Conservation (phyloP, 257 asterid genomes). For the Solanum rostratum region DNA sequence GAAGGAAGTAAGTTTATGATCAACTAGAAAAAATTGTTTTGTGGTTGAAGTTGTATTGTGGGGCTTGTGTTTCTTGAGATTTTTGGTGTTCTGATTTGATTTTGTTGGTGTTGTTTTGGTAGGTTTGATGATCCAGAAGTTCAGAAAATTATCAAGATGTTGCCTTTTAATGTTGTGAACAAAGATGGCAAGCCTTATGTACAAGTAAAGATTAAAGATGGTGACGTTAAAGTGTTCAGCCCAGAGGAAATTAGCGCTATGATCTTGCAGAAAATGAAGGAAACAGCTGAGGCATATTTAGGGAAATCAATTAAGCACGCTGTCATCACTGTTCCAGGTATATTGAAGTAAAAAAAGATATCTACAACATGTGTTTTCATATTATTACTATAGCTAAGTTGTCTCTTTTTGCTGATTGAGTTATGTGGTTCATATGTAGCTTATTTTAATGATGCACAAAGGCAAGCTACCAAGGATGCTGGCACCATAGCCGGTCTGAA, state of each 20-base stretch:
- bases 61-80: neutral
- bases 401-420: neutral
- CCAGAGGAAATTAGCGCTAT: constrained; percentile 17
- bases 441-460: constrained; percentile 6
- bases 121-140: constrained; percentile 23
- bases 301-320: constrained; percentile 9
- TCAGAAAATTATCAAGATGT: constrained; percentile 8
- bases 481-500: constrained; percentile 3
- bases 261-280: constrained; percentile 19
- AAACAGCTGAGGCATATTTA: constrained; percentile 14
- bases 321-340: constrained; percentile 18
- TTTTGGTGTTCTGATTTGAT: neutral
- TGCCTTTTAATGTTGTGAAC: constrained; percentile 11
- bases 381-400: neutral
- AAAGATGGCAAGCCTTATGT: constrained; percentile 16
- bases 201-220: constrained; percentile 11
- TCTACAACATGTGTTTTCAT: neutral
- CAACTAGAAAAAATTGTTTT: neutral
- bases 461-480: constrained; percentile 9
- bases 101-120: neutral
- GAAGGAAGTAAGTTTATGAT: neutral
- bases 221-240: constrained; percentile 5
- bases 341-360: too few relatives aligned
- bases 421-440: neutral
- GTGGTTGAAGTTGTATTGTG: neutral